Evolutionary conservation across 164 flowering plant genomes (phyloP).

Genomic region (Sextonia rubra): DNA sequence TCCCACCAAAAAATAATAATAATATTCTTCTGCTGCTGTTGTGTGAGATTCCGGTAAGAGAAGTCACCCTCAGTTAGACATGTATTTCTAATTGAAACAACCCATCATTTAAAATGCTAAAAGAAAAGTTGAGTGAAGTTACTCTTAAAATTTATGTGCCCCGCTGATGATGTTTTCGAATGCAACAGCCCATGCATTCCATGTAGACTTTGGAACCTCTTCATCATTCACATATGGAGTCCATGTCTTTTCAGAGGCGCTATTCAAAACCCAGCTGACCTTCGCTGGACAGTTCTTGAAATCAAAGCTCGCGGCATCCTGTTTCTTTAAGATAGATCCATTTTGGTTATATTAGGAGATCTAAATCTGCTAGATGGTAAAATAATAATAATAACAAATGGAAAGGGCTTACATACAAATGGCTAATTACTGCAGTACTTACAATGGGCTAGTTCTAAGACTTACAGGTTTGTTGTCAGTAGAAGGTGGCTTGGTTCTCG

Average conservation of each 20-base stretch:
- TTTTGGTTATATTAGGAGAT: background rate
- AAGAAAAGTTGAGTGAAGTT: background rate
- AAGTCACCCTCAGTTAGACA: background rate
- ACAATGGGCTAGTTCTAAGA: no score
- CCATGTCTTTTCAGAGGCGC: background rate
- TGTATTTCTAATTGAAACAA: background rate
- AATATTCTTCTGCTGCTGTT: no score
- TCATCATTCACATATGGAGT: background rate
- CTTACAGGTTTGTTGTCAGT: background rate
- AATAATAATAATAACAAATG: no score
- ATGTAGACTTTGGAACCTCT: background rate
- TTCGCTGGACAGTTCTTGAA: background rate
- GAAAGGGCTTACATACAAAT: no score
- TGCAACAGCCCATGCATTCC: background rate
- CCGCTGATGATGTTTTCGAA: background rate
- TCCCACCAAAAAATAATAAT: no score
- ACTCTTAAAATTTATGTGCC: background rate
- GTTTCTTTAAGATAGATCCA: background rate
- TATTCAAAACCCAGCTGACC: background rate
- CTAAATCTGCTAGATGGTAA: background rate
- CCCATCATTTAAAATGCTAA: no score
- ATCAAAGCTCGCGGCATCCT: background rate
- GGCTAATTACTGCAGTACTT: background rate
- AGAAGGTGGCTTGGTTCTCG: background rate
- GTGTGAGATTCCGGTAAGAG: no score